Evolutionary conservation across 208 protist species (phyloP), one percentile per base, ranked within the genome.

Genomic region (Wallacemonas sp.): DNA sequence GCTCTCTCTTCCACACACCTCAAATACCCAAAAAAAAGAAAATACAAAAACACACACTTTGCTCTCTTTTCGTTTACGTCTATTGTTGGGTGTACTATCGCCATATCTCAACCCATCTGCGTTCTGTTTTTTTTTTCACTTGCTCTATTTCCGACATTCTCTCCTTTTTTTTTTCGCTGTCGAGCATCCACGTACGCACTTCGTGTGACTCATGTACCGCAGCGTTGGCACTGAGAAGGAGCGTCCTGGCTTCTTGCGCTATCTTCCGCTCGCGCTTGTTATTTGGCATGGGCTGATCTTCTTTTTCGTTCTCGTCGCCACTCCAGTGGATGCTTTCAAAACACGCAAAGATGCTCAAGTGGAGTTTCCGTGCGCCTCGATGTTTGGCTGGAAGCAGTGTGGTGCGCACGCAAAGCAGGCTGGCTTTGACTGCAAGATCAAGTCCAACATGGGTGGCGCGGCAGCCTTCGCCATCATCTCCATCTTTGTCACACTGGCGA

Each of bases 381-480:
- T 86, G 44, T 77, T 73, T 36, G 76, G 72, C 4, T 72, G 70
- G 65, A 75, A 78, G 30, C 32, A n/a, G 46, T 80, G 75, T 57
- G 70, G 65, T 0, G 44, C 49, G 14, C 76, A 72, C 47, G 17
- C 34, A 2, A 68, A 72, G 34, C 1, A 52, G 2, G 38, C 17
- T 21, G 49, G 62, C 62, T 73, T 76, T 49, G 30, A 71, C 17
- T 81, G 66, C 44, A 70, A 62, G 30, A 82, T 78, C 47, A 70
- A 61, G 52, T 49, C 33, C 0, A 72, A 60, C 48, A 82, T 86
- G 80, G 47, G 62, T 38, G 72, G 47, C 32, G 76, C 76, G 9
- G 68, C 72, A 5, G 76, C 76, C 33, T 82, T 86, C 57, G 70
- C 72, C 1, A 70, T 80, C 55, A 74, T 86, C 43, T 82, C 72